Conservation (phyloP, 1,139 yeast species). For the Geotrichum candidum region DNA sequence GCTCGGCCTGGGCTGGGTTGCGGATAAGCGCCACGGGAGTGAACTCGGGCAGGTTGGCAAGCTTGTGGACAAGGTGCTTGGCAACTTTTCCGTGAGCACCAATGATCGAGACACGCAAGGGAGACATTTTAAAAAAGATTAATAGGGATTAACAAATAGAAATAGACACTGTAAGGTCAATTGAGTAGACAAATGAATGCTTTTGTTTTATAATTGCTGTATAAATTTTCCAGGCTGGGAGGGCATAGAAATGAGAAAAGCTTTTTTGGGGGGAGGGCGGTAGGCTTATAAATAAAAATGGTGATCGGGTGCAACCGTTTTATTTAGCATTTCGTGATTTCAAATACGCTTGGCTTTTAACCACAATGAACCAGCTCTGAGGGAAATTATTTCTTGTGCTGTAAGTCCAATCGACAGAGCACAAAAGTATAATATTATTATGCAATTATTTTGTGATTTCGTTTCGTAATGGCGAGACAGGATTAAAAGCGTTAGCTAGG, state of each 20-base stretch:
- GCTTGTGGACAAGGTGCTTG: constrained; percentile 36
- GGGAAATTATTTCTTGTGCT: too few species aligned
- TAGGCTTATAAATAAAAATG: neutral
- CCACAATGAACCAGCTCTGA: too few species aligned
- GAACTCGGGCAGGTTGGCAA: constrained; percentile 30
- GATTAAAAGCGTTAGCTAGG: neutral
- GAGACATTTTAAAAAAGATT: constrained; percentile 1
- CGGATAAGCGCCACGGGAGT: constrained; percentile 50
- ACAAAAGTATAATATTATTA: too few species aligned
- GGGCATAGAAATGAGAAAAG: too few species aligned
- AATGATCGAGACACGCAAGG: constrained; percentile 41
- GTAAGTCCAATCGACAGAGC: too few species aligned
- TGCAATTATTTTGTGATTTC: neutral
- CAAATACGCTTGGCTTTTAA: too few species aligned
- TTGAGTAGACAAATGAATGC: neutral
- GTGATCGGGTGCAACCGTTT: neutral
- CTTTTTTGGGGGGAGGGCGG: neutral
- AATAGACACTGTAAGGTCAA: neutral
- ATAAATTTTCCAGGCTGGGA: neutral
- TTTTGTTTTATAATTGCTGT: neutral
- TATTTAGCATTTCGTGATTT: too few species aligned
- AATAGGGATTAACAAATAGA: neutral
- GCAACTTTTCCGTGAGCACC: constrained; percentile 66
- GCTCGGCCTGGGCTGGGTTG: constrained; percentile 41
- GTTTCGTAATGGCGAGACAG: neutral